Conservation (phyloP, 345 rosid genomes). For the Hirschfeldia incana region DNA sequence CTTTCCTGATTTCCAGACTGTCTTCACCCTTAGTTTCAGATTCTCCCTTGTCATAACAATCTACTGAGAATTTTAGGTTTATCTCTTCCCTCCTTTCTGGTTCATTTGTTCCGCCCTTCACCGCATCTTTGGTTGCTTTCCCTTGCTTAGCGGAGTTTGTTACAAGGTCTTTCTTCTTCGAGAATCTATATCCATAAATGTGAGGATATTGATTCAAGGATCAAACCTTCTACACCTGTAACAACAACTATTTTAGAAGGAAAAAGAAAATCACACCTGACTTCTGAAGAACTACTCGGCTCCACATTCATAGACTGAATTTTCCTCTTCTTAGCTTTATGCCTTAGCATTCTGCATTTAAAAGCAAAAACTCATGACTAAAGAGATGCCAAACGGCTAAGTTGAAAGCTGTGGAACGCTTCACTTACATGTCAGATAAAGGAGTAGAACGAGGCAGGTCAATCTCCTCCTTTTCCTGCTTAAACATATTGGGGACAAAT, state of each 20-base stretch:
- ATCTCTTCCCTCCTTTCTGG: conserved; percentile 14
- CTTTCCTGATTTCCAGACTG: background rate
- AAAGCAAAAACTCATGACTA: conserved; percentile 4
- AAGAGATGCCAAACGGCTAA: background rate
- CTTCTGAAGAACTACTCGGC: conserved; percentile 19
- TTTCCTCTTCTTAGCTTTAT: conserved; percentile 31
- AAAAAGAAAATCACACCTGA: background rate
- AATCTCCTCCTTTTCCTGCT: conserved; percentile 40
- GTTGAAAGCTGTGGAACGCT: background rate
- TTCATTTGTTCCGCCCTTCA: conserved; percentile 16
- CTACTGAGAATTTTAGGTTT: background rate
- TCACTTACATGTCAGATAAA: conserved; percentile 51
- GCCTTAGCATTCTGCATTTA: conserved; percentile 37
- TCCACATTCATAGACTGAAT: conserved; percentile 10
- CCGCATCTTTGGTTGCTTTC: background rate
- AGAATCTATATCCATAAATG: conserved; percentile 21
- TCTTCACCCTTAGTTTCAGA: conserved; percentile 3
- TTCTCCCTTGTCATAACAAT: conserved; percentile 19
- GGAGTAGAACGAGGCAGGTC: conserved; percentile 35
- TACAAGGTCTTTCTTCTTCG: conserved; percentile 25
- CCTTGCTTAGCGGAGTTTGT: conserved; percentile 4
- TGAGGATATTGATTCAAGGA: conserved; percentile 7
- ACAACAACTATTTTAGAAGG: no score
- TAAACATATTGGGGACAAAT: conserved; percentile 8
- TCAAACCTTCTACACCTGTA: background rate